Evolutionary conservation across 371 early-diverging fungal genomes (phyloP).

Genomic region (Syncephalastrum sp.): DNA sequence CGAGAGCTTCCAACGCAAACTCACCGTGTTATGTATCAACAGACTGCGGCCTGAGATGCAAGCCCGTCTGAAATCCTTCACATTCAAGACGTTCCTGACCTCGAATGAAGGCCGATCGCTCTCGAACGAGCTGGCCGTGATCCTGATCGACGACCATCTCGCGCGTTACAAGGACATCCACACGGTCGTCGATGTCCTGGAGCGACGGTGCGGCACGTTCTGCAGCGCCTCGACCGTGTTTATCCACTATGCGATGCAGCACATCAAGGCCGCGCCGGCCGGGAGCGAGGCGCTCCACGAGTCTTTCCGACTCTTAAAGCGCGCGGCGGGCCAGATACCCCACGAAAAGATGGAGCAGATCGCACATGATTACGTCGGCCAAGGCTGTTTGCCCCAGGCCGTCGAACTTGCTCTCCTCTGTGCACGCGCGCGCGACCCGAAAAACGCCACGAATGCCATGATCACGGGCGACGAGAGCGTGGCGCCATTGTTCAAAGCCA

Average conservation of each 20-base stretch:
- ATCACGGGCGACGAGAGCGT: too few species aligned
- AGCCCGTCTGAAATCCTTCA: conserved; percentile 39
- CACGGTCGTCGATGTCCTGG: conserved; percentile 40
- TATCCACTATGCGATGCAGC: conserved; percentile 54
- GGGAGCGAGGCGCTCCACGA: conserved; percentile 46
- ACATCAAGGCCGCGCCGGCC: conserved; percentile 26
- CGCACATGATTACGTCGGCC: conserved; percentile 18
- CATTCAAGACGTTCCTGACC: conserved; percentile 62
- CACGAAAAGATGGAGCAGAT: conserved; percentile 28
- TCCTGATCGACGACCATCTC: conserved; percentile 51
- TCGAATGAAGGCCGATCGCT: conserved; percentile 55
- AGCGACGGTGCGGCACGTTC: conserved; percentile 71
- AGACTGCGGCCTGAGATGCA: conserved; percentile 42
- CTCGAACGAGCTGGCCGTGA: conserved; percentile 60
- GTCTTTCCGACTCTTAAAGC: conserved; percentile 53
- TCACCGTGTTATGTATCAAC: not conserved
- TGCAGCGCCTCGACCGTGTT: conserved; percentile 70
- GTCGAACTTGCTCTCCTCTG: conserved; percentile 67
- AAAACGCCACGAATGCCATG: conserved; percentile 4
- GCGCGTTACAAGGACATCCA: conserved; percentile 19
- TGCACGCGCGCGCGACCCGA: conserved; percentile 42
- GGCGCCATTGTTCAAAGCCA: conserved; percentile 27
- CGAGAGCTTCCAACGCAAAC: conserved; percentile 1
- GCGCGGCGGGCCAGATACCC: conserved; percentile 30
- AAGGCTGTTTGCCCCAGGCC: conserved; percentile 20